These are phyloP conservation scores for Eucalyptus microcorys DNA, from an alignment of 345 rosid genomes.

Conservation along the genomic window DNA sequence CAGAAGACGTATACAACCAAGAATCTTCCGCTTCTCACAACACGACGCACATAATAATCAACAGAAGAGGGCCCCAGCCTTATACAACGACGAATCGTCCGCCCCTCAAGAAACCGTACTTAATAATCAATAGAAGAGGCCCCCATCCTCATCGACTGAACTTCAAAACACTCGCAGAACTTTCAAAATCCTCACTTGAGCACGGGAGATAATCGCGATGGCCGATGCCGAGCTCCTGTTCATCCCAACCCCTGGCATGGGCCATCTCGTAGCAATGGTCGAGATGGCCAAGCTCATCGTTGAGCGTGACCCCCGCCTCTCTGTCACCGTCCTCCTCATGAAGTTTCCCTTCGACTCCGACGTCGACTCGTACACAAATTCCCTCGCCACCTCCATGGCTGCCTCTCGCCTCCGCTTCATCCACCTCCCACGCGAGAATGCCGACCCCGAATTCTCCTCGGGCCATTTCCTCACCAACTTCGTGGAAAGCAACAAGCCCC, in stretches of 20 bases:
- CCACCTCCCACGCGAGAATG: neutral
- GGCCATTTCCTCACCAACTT: neutral
- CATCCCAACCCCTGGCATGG: constrained; percentile 4
- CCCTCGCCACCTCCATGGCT: neutral
- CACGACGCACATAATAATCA: neutral
- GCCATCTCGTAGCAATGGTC: constrained; percentile 26
- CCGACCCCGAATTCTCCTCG: neutral
- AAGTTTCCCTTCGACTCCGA: neutral
- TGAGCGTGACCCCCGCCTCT: constrained; percentile 21
- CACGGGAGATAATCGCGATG: neutral
- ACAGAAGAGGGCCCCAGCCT: neutral
- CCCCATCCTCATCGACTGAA: neutral
- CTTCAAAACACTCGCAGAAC: neutral
- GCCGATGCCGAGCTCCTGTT: neutral
- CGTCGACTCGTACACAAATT: neutral
- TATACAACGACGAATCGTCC: neutral
- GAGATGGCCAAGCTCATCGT: constrained; percentile 35
- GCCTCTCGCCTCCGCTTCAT: neutral
- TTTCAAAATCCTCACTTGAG: too few relatives aligned
- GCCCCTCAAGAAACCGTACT: too few relatives aligned
- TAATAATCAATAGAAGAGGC: neutral
- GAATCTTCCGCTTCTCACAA: too few relatives aligned
- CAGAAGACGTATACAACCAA: too few relatives aligned
- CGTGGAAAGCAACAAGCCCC: neutral
- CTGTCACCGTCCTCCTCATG: constrained; percentile 31